Evolutionary conservation across 2,329 filamentous ascomycete genomes (phyloP), one percentile per base, ranked within the genome.

Genomic region (Bisporella sp.): DNA sequence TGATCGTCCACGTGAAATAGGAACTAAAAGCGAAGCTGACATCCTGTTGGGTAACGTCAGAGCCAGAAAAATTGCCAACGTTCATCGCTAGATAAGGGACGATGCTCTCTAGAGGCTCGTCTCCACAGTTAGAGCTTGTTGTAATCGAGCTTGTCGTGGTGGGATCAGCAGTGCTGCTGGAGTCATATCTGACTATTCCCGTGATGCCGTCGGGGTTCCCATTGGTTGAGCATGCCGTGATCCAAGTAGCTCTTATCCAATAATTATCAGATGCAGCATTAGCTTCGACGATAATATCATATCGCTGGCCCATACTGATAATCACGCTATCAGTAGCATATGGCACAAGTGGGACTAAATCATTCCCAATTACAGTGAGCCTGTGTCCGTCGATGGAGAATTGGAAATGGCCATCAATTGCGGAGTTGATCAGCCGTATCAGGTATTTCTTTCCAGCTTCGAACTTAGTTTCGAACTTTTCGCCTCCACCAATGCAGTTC

Each of bases 141-240:
- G 57, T 55, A 4, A 59, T 49, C 43, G 54, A 60, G 1, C 46
- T 61, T 5, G 59, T 59, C 21, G 21, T 21, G 8, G 58, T 62
- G 30, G 66, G 65, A 37, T 64, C 54, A 12, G 60, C 55, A 13
- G 63, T 66, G 39, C 65, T 65, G 40, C 53, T 62, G 13, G 65
- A 57, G 5, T 71, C 56, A 12, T 73, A 74, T 52, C 69, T 68
- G 44, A 74, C 62, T 8, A 73, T 57, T 64, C 62, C 54, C 45
- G 66, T 62, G 67, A 70, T 53, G 61, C 68, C 66, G 1, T 68
- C 69, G 56, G 84, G 71, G 45, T 83, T 73, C 5, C 69, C 59
- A 43, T 84, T 73, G 41, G 86, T 70, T 2, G 75, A 77, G 0
- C 83, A 85, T 1, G 79, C 59, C 4, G 75, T 78, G 45, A 72